phyloP scores from a whole-genome alignment of 2,329 filamentous ascomycete genomes.

The Trichoderma arundinaceum region DNA sequence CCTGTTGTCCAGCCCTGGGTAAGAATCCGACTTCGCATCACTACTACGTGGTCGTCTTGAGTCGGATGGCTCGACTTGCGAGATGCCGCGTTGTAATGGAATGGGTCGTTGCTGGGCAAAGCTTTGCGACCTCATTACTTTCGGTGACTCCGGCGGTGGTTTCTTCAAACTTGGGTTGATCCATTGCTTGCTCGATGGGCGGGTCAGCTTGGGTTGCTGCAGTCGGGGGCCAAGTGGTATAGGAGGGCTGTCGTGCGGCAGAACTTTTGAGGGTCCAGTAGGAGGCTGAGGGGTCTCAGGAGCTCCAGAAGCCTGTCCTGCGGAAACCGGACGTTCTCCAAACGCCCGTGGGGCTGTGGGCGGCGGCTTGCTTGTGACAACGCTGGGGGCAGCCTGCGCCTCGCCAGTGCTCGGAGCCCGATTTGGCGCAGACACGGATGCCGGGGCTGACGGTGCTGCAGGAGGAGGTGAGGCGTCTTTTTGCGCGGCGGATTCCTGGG shows the following conservation, averaged over 20 bases:
- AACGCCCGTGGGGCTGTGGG: conserved; percentile 61
- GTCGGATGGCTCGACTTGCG: conserved; percentile 46
- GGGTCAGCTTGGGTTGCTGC: conserved; percentile 53
- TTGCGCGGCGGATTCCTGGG: conserved; percentile 55
- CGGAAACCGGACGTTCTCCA: conserved; percentile 55
- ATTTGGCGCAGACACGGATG: conserved; percentile 61
- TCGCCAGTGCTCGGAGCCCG: conserved; percentile 48
- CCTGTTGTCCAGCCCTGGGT: conserved; percentile 45
- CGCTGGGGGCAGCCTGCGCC: conserved; percentile 39
- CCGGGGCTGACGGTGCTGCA: conserved; percentile 62
- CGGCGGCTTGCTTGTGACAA: conserved; percentile 52
- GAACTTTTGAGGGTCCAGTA: conserved; percentile 51
- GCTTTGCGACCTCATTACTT: conserved; percentile 56
- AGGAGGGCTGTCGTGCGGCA: conserved; percentile 50
- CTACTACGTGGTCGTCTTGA: conserved; percentile 59
- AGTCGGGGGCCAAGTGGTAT: conserved; percentile 62
- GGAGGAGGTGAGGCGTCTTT: conserved; percentile 64
- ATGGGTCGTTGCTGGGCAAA: conserved; percentile 52
- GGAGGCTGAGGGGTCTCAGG: conserved; percentile 46
- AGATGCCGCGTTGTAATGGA: conserved; percentile 47
- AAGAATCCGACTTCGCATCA: conserved; percentile 55
- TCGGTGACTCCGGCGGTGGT: conserved; percentile 57
- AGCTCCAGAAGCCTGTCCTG: conserved; percentile 46
- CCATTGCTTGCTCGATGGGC: conserved; percentile 65
- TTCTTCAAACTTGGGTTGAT: conserved; percentile 61